Conservation (phyloP, 1,284 basidiomycete species). For the Malassezia slooffiae region DNA sequence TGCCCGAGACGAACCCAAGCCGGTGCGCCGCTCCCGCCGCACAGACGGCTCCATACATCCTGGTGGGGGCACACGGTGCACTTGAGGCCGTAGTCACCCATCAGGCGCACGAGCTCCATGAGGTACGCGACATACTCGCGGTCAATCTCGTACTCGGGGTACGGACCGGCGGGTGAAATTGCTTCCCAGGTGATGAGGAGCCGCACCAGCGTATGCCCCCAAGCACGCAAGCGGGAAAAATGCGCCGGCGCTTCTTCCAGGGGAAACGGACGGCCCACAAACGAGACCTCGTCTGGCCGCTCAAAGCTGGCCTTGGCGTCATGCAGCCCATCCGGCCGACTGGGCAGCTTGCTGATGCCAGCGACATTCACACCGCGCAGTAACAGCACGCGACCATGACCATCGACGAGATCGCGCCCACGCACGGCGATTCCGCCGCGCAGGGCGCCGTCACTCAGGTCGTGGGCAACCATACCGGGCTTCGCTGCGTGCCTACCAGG, state of each 20-base stretch:
- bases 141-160: slow-evolving; percentile 55
- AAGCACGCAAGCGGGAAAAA: slow-evolving; percentile 39
- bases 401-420: slow-evolving; percentile 38
- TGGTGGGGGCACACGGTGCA: slow-evolving; percentile 60
- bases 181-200: slow-evolving; percentile 93
- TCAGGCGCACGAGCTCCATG: slow-evolving; percentile 59
- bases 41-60: slow-evolving; percentile 82
- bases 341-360: slow-evolving; percentile 46
- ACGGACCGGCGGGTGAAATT: slow-evolving; percentile 64
- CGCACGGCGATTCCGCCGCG: slow-evolving; percentile 18
- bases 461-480: slow-evolving; percentile 16
- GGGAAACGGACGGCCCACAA: slow-evolving; percentile 15
- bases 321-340: not conserved
- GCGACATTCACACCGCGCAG: slow-evolving; percentile 47
- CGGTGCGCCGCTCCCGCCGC: slow-evolving; percentile 57
- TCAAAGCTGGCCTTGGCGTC: slow-evolving; percentile 18
- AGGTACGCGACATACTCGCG: slow-evolving; percentile 72
- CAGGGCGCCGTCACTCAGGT: slow-evolving; percentile 23
- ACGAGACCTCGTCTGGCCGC: slow-evolving; percentile 20
- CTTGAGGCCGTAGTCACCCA: slow-evolving; percentile 67
- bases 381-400: slow-evolving; percentile 37
- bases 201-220: slow-evolving; percentile 48
- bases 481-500: not conserved
- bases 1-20: slow-evolving; percentile 54
- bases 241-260: slow-evolving; percentile 31